Evolutionary conservation across 257 asterid species (phyloP).

Genomic region (Solanum pennellii): DNA sequence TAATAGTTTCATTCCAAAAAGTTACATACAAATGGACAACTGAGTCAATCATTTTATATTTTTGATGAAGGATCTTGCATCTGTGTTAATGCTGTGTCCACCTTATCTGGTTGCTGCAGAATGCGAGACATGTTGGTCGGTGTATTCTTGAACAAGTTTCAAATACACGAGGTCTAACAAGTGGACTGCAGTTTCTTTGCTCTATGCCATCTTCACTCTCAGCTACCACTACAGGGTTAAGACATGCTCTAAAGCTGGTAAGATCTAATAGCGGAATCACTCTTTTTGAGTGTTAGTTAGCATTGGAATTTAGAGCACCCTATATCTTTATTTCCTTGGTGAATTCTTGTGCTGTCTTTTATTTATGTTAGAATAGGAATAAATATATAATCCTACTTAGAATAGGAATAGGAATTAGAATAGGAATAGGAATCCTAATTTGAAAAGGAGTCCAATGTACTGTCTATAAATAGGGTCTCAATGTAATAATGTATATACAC

Average conservation of each 20-base stretch:
- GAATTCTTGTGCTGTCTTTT: not conserved
- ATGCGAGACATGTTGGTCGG: constrained; percentile 71
- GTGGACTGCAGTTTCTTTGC: constrained; percentile 82
- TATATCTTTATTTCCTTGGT: not conserved
- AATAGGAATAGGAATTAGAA: not conserved
- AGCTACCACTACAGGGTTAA: constrained; percentile 57
- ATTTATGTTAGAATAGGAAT: not conserved
- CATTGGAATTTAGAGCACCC: not conserved
- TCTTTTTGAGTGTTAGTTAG: not conserved
- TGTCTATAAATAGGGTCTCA: too few relatives aligned
- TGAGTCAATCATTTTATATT: not conserved
- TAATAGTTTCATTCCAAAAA: constrained; percentile 12
- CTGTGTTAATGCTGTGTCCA: not conserved
- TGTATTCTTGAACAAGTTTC: constrained; percentile 83
- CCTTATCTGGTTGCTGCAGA: constrained; percentile 43
- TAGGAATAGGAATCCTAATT: too few relatives aligned
- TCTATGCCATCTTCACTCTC: constrained; percentile 52
- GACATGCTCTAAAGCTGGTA: constrained; percentile 91
- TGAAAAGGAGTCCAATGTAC: too few relatives aligned
- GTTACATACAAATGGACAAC: not conserved
- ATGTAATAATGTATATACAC: too few relatives aligned
- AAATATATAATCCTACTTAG: not conserved
- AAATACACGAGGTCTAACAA: constrained; percentile 58
- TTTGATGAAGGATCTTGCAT: not conserved
- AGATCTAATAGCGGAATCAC: constrained; percentile 2